phyloP scores from a whole-genome alignment of 495 filamentous ascomycete species.

The Penicillium psychrofluorescens region DNA sequence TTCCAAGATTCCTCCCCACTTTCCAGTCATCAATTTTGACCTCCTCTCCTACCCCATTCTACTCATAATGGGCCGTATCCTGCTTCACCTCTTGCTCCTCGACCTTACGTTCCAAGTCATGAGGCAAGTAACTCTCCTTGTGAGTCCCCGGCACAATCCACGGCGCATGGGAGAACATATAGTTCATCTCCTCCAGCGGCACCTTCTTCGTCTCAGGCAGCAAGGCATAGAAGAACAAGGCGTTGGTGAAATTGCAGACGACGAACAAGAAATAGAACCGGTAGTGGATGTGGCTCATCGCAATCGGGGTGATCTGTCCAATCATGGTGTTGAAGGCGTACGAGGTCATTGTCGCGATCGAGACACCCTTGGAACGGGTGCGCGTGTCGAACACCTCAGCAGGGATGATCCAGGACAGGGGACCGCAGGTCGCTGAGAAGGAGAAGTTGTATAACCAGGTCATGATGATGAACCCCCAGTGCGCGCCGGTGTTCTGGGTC shows the following conservation, averaged over 20 bases:
- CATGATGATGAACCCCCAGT: slow-evolving; percentile 67
- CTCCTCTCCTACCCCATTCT: not conserved
- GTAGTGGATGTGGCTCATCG: slow-evolving; percentile 45
- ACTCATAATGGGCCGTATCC: slow-evolving; percentile 15
- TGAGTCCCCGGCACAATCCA: slow-evolving; percentile 50
- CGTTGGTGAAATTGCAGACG: slow-evolving; percentile 48
- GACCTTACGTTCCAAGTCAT: slow-evolving; percentile 32
- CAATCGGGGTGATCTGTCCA: slow-evolving; percentile 58
- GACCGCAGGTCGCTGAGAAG: slow-evolving; percentile 58
- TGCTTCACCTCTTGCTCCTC: slow-evolving; percentile 33
- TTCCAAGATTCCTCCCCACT: no score
- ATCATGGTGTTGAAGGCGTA: slow-evolving; percentile 73
- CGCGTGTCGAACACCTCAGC: slow-evolving; percentile 66
- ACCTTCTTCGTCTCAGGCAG: slow-evolving; percentile 59
- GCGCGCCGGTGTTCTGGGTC: slow-evolving; percentile 47
- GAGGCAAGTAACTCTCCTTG: slow-evolving; percentile 27
- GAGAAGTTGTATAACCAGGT: slow-evolving; percentile 67
- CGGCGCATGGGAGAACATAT: slow-evolving; percentile 61
- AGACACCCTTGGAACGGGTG: slow-evolving; percentile 59
- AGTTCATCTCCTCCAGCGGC: slow-evolving; percentile 65
- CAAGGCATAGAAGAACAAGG: slow-evolving; percentile 56
- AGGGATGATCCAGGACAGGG: slow-evolving; percentile 57
- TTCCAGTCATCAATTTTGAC: not conserved
- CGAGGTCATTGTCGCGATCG: slow-evolving; percentile 55
- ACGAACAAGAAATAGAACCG: slow-evolving; percentile 52